phyloP scores from a whole-genome alignment of 2,329 filamentous ascomycete species.

The Ophiocordyceps sinensis region DNA sequence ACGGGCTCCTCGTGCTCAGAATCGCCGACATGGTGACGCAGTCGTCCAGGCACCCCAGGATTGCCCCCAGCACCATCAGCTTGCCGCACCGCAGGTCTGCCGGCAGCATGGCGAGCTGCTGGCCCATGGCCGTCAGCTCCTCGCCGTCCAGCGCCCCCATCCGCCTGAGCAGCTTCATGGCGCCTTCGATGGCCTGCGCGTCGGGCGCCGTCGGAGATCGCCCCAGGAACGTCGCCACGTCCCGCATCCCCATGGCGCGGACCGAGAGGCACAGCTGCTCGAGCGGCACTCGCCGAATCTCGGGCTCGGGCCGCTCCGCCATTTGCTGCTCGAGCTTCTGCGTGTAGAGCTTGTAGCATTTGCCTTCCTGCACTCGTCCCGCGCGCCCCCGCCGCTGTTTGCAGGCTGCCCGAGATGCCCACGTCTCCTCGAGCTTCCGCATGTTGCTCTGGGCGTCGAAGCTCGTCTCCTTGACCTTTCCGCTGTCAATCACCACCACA shows the following conservation, averaged over 20 bases:
- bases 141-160: conserved; percentile 84
- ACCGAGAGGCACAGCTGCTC: conserved; percentile 93
- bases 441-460: conserved; percentile 89
- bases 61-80: conserved; percentile 85
- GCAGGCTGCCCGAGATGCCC: conserved; percentile 86
- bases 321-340: conserved; percentile 74
- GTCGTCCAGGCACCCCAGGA: conserved; percentile 83
- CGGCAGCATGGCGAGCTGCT: conserved; percentile 88
- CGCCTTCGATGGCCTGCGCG: conserved; percentile 70
- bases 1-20: conserved; percentile 77
- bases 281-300: conserved; percentile 82
- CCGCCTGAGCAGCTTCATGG: conserved; percentile 60
- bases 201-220: conserved; percentile 84
- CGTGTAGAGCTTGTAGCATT: conserved; percentile 93
- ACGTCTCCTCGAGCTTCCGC: conserved; percentile 85
- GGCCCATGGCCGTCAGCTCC: conserved; percentile 77
- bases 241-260: conserved; percentile 80
- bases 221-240: conserved; percentile 68
- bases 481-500: conserved; percentile 88
- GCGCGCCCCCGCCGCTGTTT: conserved; percentile 90
- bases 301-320: conserved; percentile 78
- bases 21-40: conserved; percentile 83
- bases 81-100: conserved; percentile 88
- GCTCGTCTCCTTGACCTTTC: conserved; percentile 90
- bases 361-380: conserved; percentile 78